These are phyloP conservation scores for Pyricularia grisea DNA, from an alignment of 2,329 filamentous ascomycete species.

Conservation along the genomic window DNA sequence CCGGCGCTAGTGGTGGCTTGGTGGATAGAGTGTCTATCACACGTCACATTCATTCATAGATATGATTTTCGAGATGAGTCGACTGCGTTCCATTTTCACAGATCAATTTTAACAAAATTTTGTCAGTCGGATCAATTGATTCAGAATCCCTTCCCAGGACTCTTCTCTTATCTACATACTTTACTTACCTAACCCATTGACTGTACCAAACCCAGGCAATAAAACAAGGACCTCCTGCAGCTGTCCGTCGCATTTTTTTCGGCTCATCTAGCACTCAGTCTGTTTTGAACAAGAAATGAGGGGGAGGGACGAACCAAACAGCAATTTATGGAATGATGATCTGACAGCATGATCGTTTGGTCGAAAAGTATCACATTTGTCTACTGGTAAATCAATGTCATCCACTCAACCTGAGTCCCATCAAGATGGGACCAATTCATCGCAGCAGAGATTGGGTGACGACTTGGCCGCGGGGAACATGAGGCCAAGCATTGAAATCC, in stretches of 20 bases:
- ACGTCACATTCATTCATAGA: background rate
- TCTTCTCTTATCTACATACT: too few species aligned
- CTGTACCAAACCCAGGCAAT: too few species aligned
- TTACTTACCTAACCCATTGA: too few species aligned
- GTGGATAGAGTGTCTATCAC: background rate
- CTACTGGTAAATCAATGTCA: background rate
- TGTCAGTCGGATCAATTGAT: background rate
- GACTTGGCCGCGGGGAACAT: background rate
- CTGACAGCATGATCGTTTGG: background rate
- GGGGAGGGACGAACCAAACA: background rate
- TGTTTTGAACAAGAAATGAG: background rate
- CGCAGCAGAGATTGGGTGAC: background rate
- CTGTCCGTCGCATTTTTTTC: background rate
- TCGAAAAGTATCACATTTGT: background rate
- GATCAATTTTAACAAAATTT: background rate
- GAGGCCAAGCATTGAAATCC: background rate
- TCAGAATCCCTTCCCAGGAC: too few species aligned
- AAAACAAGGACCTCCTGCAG: too few species aligned
- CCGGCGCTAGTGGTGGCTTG: too few species aligned
- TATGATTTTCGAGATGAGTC: background rate
- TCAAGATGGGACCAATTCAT: background rate
- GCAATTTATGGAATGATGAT: background rate
- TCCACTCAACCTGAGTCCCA: background rate
- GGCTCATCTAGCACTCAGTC: background rate
- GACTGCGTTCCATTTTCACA: background rate